Conservation (phyloP, 2,329 filamentous ascomycete genomes). For the Plectosphaerella cucumerina region DNA sequence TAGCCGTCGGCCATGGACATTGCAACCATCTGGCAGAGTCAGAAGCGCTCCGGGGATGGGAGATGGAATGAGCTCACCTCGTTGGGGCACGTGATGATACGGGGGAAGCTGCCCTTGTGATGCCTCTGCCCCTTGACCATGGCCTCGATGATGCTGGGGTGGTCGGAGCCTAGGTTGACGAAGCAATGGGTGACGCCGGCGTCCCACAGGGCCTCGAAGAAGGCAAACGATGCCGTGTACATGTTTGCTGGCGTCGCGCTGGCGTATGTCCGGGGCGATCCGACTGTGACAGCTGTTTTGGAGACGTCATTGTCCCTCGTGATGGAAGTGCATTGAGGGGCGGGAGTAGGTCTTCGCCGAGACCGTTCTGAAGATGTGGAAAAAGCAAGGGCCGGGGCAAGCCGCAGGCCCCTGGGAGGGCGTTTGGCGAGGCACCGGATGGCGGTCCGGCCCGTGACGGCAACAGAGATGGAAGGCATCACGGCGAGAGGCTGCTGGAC, state of each 20-base stretch:
- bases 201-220: constrained; percentile 79
- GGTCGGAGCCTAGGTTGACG: constrained; percentile 59
- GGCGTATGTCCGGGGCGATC: not conserved
- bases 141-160: constrained; percentile 69
- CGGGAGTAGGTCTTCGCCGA: no score
- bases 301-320: no score
- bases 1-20: constrained; percentile 75
- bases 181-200: constrained; percentile 57
- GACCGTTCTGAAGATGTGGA: not conserved
- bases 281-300: no score
- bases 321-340: no score
- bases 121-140: constrained; percentile 69
- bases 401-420: not conserved
- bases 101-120: constrained; percentile 56
- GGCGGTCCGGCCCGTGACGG: not conserved
- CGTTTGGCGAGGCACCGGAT: not conserved
- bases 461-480: no score
- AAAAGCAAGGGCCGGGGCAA: not conserved
- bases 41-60: not conserved
- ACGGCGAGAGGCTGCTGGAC: no score
- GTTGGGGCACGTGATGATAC: constrained; percentile 69
- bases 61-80: constrained; percentile 45
- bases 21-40: constrained; percentile 61
- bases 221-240: constrained; percentile 76
- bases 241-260: constrained; percentile 22